Conservation (phyloP, 2,329 filamentous ascomycete species). For the Stylonectria norvegica region DNA sequence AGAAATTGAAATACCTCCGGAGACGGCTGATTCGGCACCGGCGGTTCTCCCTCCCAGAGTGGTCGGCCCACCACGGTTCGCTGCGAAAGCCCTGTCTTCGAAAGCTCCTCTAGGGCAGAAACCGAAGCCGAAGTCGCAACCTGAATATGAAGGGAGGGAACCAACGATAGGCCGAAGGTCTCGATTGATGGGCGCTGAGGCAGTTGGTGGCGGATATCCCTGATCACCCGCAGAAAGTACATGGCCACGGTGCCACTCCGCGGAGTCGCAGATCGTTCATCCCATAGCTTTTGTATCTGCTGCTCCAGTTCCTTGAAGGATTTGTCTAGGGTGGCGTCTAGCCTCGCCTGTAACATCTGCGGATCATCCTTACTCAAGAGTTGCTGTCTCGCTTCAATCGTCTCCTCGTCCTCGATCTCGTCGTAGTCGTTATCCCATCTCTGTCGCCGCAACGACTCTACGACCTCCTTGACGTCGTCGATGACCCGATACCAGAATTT, state of each 20-base stretch:
- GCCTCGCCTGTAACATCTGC: slow-evolving; percentile 55
- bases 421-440: slow-evolving; percentile 75
- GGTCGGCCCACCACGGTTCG: slow-evolving; percentile 57
- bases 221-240: slow-evolving; percentile 70
- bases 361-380: slow-evolving; percentile 72
- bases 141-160: slow-evolving; percentile 61
- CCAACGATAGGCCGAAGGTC: slow-evolving; percentile 56
- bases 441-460: slow-evolving; percentile 63
- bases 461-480: slow-evolving; percentile 60
- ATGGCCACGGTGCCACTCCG: slow-evolving; percentile 53
- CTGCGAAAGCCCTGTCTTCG: slow-evolving; percentile 38
- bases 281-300: slow-evolving; percentile 51
- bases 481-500: slow-evolving; percentile 71
- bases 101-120: slow-evolving; percentile 48
- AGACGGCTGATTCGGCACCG: slow-evolving; percentile 75
- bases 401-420: slow-evolving; percentile 70
- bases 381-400: slow-evolving; percentile 62
- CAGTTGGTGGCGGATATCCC: slow-evolving; percentile 68
- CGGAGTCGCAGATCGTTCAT: slow-evolving; percentile 40
- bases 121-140: slow-evolving; percentile 54
- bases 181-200: slow-evolving; percentile 50
- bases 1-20: slow-evolving; percentile 71
- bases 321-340: slow-evolving; percentile 53
- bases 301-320: slow-evolving; percentile 58
- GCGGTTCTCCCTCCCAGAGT: slow-evolving; percentile 77